Base-by-base conservation (phyloP, 106 monocot genomes). In the Dioscorea dumetorum region DNA sequence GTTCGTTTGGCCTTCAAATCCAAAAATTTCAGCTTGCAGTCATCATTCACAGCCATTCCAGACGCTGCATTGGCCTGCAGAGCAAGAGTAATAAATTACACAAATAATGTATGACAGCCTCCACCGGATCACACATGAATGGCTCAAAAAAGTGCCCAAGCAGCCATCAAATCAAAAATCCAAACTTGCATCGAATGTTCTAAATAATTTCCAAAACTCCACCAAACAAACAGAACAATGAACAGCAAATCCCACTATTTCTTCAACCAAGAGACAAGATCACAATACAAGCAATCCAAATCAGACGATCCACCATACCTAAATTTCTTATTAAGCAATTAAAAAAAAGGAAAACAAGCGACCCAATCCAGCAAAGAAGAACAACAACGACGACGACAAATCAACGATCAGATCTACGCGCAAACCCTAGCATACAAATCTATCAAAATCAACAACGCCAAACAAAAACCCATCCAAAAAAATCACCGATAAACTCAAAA, bases 21-120 rank as follows among this genome's bases (percentile, higher is more conserved):
- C 35, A 62, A 48, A 24, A 76, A 76, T 34, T 76, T 76, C 63
- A 76, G 69, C 76, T 69, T 76, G 24, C 76, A 76, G 1, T 76
- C 76, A 24, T 76, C 76, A 69, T 76, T 62, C 61, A 76, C 62
- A 17, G 76, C 76, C 62, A 76, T 69, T 18, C 76, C 76, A 2
- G 76, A 76, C 12, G 63, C 51, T 48, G 76, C 61, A 22, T 76
- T 76, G 9, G 76, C 76, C 76, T 76, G 56, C 8, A 50, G 19
- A 57, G 12, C 19, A 41, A 34, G 34, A 34, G 34, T 34, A 7
- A 34, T 34, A 34, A 34, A 34, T 34, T 4, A 34, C 34, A 34
- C 34, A 34, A 34, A 34, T 34, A 34, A 4, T 34, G 7, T 34
- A 7, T 34, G 4, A 53, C 53, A 53, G 53, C 53, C 53, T 53